Evolutionary conservation across 805 yeast species (phyloP), one percentile per base, ranked within the genome.

Genomic region (Lachancea quebecensis): DNA sequence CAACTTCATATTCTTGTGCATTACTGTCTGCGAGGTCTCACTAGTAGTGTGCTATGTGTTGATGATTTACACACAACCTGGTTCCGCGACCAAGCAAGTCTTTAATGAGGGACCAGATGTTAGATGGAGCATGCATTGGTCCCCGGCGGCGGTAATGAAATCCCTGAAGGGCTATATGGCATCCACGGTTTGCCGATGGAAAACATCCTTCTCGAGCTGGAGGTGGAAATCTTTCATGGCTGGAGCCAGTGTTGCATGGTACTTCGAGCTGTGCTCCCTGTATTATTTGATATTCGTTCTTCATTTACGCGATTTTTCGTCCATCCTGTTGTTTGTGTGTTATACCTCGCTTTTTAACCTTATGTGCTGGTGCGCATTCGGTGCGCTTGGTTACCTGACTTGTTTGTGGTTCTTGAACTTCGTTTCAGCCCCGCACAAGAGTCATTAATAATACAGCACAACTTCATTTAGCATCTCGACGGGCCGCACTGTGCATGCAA

Each of bases 141-240:
- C 38, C n/a, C 36, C 28, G 32, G 6, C 7, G 12, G n/a, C 37
- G 4, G n/a, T 41, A 7, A 10, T 10, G 12, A 12, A 11, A 11
- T 7, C 15, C 5, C 17, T 29, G 3, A 27, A 35, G 27, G 5
- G 14, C 15, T 16, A 16, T 18, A 11, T 17, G 21, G 17, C 12
- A 7, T 14, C 35, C 12, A 18, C 28, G 11, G 39, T 27, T 15
- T 12, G 17, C 10, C 39, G 21, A 11, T 27, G 38, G 15, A 16
- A 33, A 27, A 5, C 31, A 10, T 40, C 45, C 2, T 57, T 33
- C 11, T 33, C 46, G n/a, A 31, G 37, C n/a, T 89, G 96, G 96
- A 86, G 85, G 59, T 87, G 95, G 95, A 72, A 81, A 52, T 71
- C 88, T 10, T 87, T 86, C 62, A 62, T 78, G 44, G 77, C 81